Base-by-base conservation (phyloP, 306 rosid species). In the Spatholobus suberectus region DNA sequence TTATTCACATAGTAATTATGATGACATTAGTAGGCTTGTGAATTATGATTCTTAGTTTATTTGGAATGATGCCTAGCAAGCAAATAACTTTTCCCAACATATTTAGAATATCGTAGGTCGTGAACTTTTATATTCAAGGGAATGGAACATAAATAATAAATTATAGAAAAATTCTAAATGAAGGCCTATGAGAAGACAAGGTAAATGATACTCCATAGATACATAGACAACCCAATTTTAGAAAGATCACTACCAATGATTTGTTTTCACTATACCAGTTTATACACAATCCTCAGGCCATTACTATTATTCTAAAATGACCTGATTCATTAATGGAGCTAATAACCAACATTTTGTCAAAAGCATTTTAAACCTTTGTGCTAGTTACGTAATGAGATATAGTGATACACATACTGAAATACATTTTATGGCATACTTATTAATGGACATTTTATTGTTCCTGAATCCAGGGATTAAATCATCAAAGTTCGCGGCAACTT, bases 391-490 rank as follows among this genome's bases (percentile, higher is more conserved):
- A 34, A 70, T 5, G 18, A 11, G n/a, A n/a, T n/a, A n/a, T n/a
- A n/a, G n/a, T n/a, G 9, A 38, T 5, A 23, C 10, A 29, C 43
- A 63, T 24, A 17, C 44, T 32, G 75, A 63, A 84, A 57, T 51
- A 34, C 66, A 65, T 34, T 68, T 18, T 14, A 13, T 6, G 46
- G 44, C 83, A 77, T 92, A 96, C 99, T 98, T 89, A 52, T 86
- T 92, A 87, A 63, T 67, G 23, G 87, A 74, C 9, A 79, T 69
- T 77, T 84, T 92, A 52, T 85, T 58, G 27, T 89, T 85, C 74
- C 96, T 91, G 75, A 92, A 92, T 59, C 98, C 99, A 58, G 91
- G 89, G 62, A 96, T 18, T 85, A 92, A 89, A 81, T 94, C 98
- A 75, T 89, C 97, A 26, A 96, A 91, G 75, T 73, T 89, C 4